These are phyloP conservation scores for Hibiscus trionum DNA, from an alignment of 345 rosid species.

Conservation along the genomic window DNA sequence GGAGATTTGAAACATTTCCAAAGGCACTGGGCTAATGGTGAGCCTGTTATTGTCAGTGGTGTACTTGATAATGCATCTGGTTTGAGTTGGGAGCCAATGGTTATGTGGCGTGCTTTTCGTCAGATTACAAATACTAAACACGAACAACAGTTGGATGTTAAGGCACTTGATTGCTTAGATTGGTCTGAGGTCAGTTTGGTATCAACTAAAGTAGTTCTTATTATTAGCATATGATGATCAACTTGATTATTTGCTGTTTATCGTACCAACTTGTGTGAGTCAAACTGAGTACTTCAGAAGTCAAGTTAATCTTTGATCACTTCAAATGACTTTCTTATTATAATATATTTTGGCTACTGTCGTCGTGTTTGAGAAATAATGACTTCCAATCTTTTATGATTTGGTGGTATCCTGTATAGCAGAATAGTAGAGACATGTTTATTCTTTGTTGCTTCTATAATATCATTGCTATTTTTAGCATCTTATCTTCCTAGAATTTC, in stretches of 20 bases:
- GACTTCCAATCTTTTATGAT: background rate
- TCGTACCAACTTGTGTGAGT: too few species aligned
- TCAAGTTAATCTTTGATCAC: too few species aligned
- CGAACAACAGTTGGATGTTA: slow-evolving; percentile 28
- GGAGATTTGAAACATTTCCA: slow-evolving; percentile 49
- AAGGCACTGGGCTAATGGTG: slow-evolving; percentile 27
- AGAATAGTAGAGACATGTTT: background rate
- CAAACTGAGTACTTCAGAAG: too few species aligned
- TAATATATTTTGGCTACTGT: background rate
- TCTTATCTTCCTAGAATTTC: too few species aligned
- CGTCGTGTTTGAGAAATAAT: background rate
- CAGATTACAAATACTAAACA: slow-evolving; percentile 18
- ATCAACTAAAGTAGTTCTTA: background rate
- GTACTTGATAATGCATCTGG: slow-evolving; percentile 47
- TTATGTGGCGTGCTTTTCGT: slow-evolving; percentile 40
- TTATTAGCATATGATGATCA: background rate
- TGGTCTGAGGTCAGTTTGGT: slow-evolving; percentile 20
- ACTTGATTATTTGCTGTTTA: background rate
- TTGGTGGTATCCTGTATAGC: background rate
- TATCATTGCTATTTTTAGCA: background rate
- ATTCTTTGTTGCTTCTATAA: background rate
- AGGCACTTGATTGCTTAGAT: slow-evolving; percentile 34
- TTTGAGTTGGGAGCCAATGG: slow-evolving; percentile 63
- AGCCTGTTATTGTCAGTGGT: slow-evolving; percentile 33
- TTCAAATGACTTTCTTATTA: background rate